Conservation (phyloP, 2,329 filamentous ascomycete genomes). For the Periconia digitata region DNA sequence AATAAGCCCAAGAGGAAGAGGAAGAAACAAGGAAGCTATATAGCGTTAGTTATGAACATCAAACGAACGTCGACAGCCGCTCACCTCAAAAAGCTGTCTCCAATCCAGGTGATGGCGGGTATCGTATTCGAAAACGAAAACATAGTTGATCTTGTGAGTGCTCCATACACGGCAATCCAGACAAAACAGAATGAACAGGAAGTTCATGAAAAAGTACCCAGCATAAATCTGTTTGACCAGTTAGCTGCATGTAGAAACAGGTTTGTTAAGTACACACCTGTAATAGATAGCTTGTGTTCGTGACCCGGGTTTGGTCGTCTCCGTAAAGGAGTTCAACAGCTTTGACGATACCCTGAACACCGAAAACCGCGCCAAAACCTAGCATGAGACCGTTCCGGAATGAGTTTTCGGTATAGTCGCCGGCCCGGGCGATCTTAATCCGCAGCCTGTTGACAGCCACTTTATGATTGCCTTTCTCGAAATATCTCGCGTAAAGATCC, state of each 20-base stretch:
- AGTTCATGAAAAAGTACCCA: constrained; percentile 83
- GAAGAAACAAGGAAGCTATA: constrained; percentile 77
- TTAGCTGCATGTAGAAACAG: constrained; percentile 39
- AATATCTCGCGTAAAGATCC: constrained; percentile 91
- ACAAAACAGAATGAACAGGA: constrained; percentile 82
- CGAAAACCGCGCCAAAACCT: constrained; percentile 47
- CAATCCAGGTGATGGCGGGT: constrained; percentile 83
- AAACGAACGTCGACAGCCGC: constrained; percentile 6
- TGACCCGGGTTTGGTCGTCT: constrained; percentile 22
- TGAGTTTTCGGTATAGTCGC: constrained; percentile 60
- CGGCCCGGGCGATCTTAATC: constrained; percentile 63
- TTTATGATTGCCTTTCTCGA: constrained; percentile 91
- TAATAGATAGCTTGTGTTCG: constrained; percentile 57
- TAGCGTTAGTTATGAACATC: constrained; percentile 8
- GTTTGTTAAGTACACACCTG: constrained; percentile 59
- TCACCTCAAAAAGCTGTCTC: constrained; percentile 76
- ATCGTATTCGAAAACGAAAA: constrained; percentile 96
- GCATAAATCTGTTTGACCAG: constrained; percentile 69
- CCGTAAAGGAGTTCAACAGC: constrained; percentile 33
- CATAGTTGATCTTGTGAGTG: constrained; percentile 86
- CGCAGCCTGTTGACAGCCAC: constrained; percentile 85
- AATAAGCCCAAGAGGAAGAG: constrained; percentile 73
- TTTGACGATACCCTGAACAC: constrained; percentile 47
- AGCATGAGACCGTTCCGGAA: constrained; percentile 59
- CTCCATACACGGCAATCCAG: constrained; percentile 83